Base-by-base conservation (phyloP, 352 stramenopile genomes). In the Phytophthora parvispora region DNA sequence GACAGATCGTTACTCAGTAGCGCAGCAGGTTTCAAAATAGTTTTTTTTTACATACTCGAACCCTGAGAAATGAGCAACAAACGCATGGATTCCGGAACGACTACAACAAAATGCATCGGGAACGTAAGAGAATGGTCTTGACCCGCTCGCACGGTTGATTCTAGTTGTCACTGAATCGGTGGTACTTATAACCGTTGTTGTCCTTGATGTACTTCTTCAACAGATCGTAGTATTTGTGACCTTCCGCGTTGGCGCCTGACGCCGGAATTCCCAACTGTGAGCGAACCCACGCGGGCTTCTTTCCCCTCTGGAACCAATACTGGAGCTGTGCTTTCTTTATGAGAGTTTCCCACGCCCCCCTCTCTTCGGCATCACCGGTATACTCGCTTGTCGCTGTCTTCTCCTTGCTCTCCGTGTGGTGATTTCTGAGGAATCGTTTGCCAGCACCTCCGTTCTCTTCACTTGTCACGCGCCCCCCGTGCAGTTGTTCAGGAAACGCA, bases 401-500 rank as follows among this genome's bases (percentile, higher is more conserved):
- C 27, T 25, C 32, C 22, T 60, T 60, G 15, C 32, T 49, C 22
- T n/a, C n/a, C n/a, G n/a, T n/a, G n/a, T n/a, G n/a, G n/a, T n/a
- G n/a, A n/a, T n/a, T n/a, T n/a, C n/a, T n/a, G n/a, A 49, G 34
- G 22, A 36, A 38, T 36, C 52, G 32, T 24, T 31, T 34, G 22
- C 6, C 15, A 12, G 16, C 10, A 15, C 15, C 20, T 20, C 27
- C 52, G 16, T 60, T 49, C 32, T 25, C 4, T 18, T 49, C 45
- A 29, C 16, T 51, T 27, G 3, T 27, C 6, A 51, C 32, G 15
- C 20, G 27, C 6, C 34, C 32, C 28, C 18, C 31, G 31, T 58
- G 8, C 16, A 16, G 52, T 34, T 22, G 34, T 49, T 60, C 52
- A 18, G 52, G 32, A n/a, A 60, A 60, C 52, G 52, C 38, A 32